A percentile compares a stretch with the other conserved stretches of the same genome.
Conservation (phyloP, 2,329 filamentous ascomycete genomes). For the Didymella glomerata region DNA sequence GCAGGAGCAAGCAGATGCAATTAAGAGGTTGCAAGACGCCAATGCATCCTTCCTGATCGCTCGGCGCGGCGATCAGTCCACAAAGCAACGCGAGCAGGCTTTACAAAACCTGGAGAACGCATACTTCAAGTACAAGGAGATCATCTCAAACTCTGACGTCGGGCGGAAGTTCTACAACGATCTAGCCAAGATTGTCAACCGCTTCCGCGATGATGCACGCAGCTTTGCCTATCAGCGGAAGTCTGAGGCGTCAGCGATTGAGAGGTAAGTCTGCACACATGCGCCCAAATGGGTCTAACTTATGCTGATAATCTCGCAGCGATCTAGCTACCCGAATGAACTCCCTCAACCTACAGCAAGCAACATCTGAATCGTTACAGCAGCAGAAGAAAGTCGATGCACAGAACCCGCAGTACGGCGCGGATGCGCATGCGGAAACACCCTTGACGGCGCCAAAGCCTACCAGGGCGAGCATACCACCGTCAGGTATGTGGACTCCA, state of each 20-base stretch:
- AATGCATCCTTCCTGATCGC: conserved; percentile 82
- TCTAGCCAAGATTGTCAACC: conserved; percentile 82
- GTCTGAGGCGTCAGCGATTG: conserved; percentile 79
- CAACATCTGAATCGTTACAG: conserved; percentile 53
- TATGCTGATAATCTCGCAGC: conserved; percentile 43
- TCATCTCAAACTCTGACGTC: conserved; percentile 88
- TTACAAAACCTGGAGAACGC: conserved; percentile 89
- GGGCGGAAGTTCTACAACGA: conserved; percentile 98
- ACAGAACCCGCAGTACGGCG: conserved; percentile 67
- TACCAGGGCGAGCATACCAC: conserved; percentile 49
- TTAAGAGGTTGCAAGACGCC: conserved; percentile 73
- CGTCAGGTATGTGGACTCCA: conserved; percentile 75
- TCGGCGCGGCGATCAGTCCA: conserved; percentile 71
- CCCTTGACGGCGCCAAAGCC: conserved; percentile 62
- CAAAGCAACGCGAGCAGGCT: conserved; percentile 81
- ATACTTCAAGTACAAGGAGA: conserved; percentile 96
- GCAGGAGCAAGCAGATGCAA: conserved; percentile 76
- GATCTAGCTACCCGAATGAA: conserved; percentile 70
- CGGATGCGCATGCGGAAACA: conserved; percentile 55
- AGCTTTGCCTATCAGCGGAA: conserved; percentile 82
- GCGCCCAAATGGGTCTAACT: not conserved
- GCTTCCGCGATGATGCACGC: conserved; percentile 82
- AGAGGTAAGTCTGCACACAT: conserved; percentile 66
- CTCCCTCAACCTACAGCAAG: conserved; percentile 61
- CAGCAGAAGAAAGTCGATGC: conserved; percentile 59